Evolutionary conservation across 441 rosid species (phyloP).

Genomic region (Euphorbia celastroides): DNA sequence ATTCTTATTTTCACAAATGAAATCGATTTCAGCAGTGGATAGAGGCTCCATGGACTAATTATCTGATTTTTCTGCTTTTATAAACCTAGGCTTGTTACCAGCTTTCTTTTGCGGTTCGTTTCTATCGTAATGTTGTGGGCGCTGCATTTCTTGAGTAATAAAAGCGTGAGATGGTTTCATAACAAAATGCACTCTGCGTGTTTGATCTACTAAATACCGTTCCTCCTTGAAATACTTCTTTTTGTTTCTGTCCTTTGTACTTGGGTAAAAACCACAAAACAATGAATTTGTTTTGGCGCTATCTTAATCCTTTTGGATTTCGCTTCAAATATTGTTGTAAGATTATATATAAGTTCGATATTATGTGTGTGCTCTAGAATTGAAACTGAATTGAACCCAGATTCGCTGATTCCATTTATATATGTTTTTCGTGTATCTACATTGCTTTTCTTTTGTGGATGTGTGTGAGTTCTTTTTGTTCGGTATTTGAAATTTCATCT

Average conservation of each 20-base stretch:
- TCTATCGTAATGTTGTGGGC: background rate
- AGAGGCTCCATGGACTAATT: background rate
- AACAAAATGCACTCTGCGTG: background rate
- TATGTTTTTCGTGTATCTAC: background rate
- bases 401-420: background rate
- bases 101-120: background rate
- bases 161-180: background rate
- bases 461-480: background rate
- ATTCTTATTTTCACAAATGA: background rate
- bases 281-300: background rate
- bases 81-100: background rate
- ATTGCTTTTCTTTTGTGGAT: background rate
- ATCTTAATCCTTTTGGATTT: background rate
- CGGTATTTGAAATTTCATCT: background rate
- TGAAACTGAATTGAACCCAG: background rate
- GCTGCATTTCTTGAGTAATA: background rate
- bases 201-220: constrained; percentile 9
- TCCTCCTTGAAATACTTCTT: background rate
- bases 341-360: background rate
- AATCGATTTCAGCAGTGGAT: background rate
- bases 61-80: background rate
- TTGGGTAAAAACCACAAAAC: background rate
- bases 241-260: background rate
- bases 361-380: background rate
- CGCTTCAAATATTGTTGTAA: background rate